Evolutionary conservation across 768 basidiomycete species (phyloP), one percentile per base, ranked within the genome.

Genomic region (Amanita brunnescens): DNA sequence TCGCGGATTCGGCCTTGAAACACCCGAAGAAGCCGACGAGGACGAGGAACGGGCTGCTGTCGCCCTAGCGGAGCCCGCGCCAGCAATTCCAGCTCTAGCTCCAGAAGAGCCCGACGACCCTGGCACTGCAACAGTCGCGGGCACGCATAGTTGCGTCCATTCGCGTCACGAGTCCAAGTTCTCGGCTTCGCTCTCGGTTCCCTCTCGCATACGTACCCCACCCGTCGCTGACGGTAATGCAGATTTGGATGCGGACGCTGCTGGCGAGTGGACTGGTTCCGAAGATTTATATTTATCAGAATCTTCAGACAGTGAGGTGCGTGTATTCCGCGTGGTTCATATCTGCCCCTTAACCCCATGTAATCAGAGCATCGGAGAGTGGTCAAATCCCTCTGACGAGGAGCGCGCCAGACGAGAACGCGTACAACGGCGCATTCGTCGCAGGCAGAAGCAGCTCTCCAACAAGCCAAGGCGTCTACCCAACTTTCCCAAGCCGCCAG

Each of bases 331-430:
- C 39, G 14, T 32, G 48, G 51, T 24, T 54, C 45, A 35, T 59
- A 7, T 46, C 41, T 42, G 18, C 51, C 30, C 42, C 45, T 24
- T 54, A 24, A 37, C 30, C 55, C 51, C 26, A 13, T 51, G 7
- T 7, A 29, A 48, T 38, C 70, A 88, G 83, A 90, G 87, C 58
- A 83, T 89, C 44, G 88, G 87, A 23, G 89, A 92, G 68, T 92
- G 79, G 78, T 92, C 90, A 20, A 92, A 92, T 60, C 90, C 90
- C 14, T 92, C 90, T 21, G 90, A 92, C 60, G 90, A 92, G 65
- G 90, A 92, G 61, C 78, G 84, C 24, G 88, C 85, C 3, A 79
- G 88, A 18, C 81, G 81, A 55, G 67, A 75, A 26, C 80, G 87
- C 26, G 65, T 78, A 40, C 79, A 84, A 38, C 79, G 83, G 40